Evolutionary conservation across 108 stramenopile species (phyloP).

Genomic region (Conticribra guillardii): DNA sequence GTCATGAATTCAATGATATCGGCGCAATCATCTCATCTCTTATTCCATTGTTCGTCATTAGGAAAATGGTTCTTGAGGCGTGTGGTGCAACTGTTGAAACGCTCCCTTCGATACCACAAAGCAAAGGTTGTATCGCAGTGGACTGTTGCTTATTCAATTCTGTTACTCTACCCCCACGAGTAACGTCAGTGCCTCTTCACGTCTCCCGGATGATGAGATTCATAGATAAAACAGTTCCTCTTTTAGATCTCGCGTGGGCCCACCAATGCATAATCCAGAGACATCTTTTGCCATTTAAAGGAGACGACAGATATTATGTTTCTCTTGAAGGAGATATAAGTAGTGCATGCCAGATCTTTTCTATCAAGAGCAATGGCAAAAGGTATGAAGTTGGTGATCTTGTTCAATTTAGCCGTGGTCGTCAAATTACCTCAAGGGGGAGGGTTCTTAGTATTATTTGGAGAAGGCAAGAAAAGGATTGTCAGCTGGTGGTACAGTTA

Average conservation of each 20-base stretch:
- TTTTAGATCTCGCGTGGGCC: constrained; percentile 44
- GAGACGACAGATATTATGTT: constrained; percentile 24
- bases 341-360: constrained; percentile 18
- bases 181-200: constrained; percentile 24
- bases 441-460: constrained; percentile 34
- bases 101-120: constrained; percentile 10
- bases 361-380: constrained; percentile 32
- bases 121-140: constrained; percentile 12
- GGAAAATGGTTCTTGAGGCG: constrained; percentile 26
- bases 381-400: constrained; percentile 44
- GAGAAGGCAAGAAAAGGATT: constrained; percentile 15
- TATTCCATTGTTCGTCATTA: constrained; percentile 2
- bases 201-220: constrained; percentile 32
- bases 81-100: constrained; percentile 34
- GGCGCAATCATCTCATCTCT: background rate
- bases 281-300: constrained; percentile 29
- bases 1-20: background rate
- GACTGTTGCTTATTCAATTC: constrained; percentile 39
- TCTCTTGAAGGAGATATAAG: constrained; percentile 11
- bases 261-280: constrained; percentile 50
- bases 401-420: constrained; percentile 34
- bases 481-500: constrained; percentile 35
- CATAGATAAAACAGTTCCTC: constrained; percentile 21
- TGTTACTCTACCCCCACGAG: constrained; percentile 34
- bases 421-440: constrained; percentile 22